These are phyloP conservation scores for Leucocoprinus sp. DNA, from an alignment of 768 basidiomycete species.

Conservation along the genomic window DNA sequence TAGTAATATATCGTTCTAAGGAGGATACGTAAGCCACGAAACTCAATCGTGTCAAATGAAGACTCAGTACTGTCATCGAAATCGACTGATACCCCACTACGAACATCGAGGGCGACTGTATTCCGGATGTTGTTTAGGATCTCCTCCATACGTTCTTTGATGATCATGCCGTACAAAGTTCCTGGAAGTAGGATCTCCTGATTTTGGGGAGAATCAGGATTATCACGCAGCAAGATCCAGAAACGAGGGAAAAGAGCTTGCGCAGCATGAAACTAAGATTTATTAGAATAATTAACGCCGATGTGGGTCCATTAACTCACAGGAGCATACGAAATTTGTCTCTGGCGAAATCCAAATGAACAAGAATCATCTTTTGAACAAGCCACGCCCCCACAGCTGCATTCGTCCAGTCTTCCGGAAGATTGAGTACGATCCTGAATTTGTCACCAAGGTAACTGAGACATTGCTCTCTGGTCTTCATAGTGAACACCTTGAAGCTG, in stretches of 20 bases:
- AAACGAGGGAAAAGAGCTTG: constrained; percentile 88
- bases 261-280: constrained; percentile 85
- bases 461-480: constrained; percentile 86
- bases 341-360: constrained; percentile 77
- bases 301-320: constrained; percentile 40
- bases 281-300: constrained; percentile 5
- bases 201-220: constrained; percentile 97
- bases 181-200: constrained; percentile 97
- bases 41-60: not conserved
- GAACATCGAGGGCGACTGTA: constrained; percentile 65
- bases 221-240: constrained; percentile 88
- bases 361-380: constrained; percentile 78
- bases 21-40: constrained; percentile 2
- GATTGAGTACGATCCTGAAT: constrained; percentile 83
- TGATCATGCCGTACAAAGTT: constrained; percentile 89
- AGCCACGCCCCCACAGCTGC: constrained; percentile 74
- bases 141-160: constrained; percentile 96
- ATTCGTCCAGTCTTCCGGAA: constrained; percentile 93
- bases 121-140: constrained; percentile 64
- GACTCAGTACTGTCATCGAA: constrained; percentile 72
- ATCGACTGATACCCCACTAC: constrained; percentile 73
- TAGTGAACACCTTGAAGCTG: constrained; percentile 88
- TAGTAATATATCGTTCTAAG: constrained; percentile 73
- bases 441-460: constrained; percentile 94
- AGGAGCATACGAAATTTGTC: constrained; percentile 95